Conservation (phyloP, 805 yeast genomes). For the Candida krabiensis region DNA sequence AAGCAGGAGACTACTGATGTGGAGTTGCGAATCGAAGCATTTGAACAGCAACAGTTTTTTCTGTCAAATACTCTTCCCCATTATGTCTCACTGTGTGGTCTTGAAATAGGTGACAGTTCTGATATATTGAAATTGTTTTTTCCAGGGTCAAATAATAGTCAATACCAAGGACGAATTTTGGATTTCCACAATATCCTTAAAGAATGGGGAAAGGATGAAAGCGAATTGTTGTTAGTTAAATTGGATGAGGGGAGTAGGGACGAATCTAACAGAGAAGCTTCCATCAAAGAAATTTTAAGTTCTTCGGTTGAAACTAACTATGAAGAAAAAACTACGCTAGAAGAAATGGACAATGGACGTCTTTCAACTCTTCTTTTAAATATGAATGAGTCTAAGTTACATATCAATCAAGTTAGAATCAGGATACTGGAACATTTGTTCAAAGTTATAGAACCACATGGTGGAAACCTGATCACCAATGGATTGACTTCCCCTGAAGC, state of each 20-base stretch:
- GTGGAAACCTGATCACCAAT: conserved; percentile 26
- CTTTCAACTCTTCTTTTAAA: conserved; percentile 16
- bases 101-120: conserved; percentile 32
- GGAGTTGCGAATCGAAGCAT: conserved; percentile 13
- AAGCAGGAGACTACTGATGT: conserved; percentile 17
- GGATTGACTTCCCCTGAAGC: conserved; percentile 20
- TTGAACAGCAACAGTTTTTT: conserved; percentile 19
- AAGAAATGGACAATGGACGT: conserved; percentile 18
- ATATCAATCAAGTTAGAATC: conserved; percentile 30
- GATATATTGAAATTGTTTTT: conserved; percentile 6
- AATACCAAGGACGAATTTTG: conserved; percentile 1
- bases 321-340: conserved; percentile 15
- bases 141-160: background rate
- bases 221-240: conserved; percentile 24
- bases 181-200: conserved; percentile 13
- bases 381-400: conserved; percentile 20
- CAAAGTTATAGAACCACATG: conserved; percentile 7
- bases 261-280: conserved; percentile 17
- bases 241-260: conserved; percentile 14
- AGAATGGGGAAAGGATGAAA: conserved; percentile 22
- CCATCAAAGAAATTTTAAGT: conserved; percentile 34
- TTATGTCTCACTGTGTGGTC: conserved; percentile 28
- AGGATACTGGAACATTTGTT: conserved; percentile 27
- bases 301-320: conserved; percentile 16
- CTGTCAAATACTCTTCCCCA: conserved; percentile 18